phyloP scores from a whole-genome alignment of 805 yeast genomes.

The Spathaspora arborariae region DNA sequence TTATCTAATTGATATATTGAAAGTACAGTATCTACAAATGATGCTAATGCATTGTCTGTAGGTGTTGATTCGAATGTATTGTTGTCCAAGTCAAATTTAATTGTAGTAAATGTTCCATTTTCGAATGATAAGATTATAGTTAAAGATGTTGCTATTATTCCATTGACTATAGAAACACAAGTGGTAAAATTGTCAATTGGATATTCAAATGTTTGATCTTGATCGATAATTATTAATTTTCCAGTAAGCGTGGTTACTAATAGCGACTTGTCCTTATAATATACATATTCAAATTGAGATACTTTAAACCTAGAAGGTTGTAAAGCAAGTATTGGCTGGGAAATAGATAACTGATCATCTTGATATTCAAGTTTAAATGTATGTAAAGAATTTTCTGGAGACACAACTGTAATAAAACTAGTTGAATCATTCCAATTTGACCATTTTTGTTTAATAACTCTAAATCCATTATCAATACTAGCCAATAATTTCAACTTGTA shows the following conservation, averaged over 20 bases:
- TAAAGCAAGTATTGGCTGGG: background rate
- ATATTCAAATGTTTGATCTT: conserved; percentile 1
- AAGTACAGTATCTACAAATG: conserved; percentile 18
- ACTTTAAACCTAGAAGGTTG: conserved; percentile 6
- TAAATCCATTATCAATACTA: background rate
- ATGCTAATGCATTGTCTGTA: conserved; percentile 9
- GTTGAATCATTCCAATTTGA: conserved; percentile 8
- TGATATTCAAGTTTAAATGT: background rate
- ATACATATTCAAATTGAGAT: conserved; percentile 4
- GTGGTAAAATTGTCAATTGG: conserved; percentile 3
- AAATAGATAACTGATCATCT: background rate
- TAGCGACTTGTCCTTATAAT: background rate
- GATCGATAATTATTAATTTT: conserved; percentile 4
- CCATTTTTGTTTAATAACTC: conserved; percentile 11
- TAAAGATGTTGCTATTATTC: conserved; percentile 1
- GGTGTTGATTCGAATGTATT: background rate
- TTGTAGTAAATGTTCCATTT: conserved; percentile 17
- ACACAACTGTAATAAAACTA: conserved; percentile 3
- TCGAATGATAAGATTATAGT: conserved; percentile 15
- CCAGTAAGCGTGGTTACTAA: conserved; percentile 6
- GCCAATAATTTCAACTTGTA: background rate
- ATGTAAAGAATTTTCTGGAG: conserved; percentile 7
- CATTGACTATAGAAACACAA: conserved; percentile 8
- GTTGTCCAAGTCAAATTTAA: conserved; percentile 5
- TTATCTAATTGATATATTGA: conserved; percentile 19